Percentiles rank a stretch among this genome's conserved stretches.
Evolutionary conservation across 2,329 filamentous ascomycete genomes (phyloP).

Genomic region (Paecilomyces sp.): DNA sequence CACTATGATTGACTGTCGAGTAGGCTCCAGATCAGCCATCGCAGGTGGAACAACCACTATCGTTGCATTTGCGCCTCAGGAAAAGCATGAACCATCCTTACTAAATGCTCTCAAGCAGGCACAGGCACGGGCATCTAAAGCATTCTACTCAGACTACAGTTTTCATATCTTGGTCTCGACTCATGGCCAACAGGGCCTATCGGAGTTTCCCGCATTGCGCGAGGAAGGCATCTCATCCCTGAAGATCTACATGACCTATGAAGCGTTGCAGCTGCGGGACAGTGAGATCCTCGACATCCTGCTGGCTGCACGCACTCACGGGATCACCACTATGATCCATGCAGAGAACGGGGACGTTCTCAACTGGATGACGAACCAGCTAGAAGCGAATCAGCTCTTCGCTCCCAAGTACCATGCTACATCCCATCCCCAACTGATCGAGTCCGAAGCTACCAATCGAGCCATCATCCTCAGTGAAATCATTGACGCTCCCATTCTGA

Average conservation of each 20-base stretch:
- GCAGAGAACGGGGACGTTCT: conserved; percentile 43
- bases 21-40: conserved; percentile 39
- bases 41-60: conserved; percentile 45
- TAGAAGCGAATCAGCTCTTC: conserved; percentile 25
- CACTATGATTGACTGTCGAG: neutral
- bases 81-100: conserved; percentile 38
- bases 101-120: conserved; percentile 37
- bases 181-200: conserved; percentile 21
- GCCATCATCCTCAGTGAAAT: conserved; percentile 45
- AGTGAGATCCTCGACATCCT: conserved; percentile 37
- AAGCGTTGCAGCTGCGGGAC: conserved; percentile 34
- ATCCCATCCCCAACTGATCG: conserved; percentile 32
- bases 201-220: conserved; percentile 29
- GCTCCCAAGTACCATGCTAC: conserved; percentile 38
- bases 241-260: conserved; percentile 45
- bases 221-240: conserved; percentile 37
- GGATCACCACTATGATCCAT: conserved; percentile 34
- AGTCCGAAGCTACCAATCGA: conserved; percentile 42
- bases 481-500: conserved; percentile 45
- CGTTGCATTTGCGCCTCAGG: conserved; percentile 43
- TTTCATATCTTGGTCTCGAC: conserved; percentile 44
- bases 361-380: conserved; percentile 25
- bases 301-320: conserved; percentile 29
- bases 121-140: conserved; percentile 34
- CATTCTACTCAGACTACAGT: conserved; percentile 44